These are phyloP conservation scores for Chaetomiaceae sp. DNA, from an alignment of 2,329 filamentous ascomycete genomes.

Conservation along the genomic window DNA sequence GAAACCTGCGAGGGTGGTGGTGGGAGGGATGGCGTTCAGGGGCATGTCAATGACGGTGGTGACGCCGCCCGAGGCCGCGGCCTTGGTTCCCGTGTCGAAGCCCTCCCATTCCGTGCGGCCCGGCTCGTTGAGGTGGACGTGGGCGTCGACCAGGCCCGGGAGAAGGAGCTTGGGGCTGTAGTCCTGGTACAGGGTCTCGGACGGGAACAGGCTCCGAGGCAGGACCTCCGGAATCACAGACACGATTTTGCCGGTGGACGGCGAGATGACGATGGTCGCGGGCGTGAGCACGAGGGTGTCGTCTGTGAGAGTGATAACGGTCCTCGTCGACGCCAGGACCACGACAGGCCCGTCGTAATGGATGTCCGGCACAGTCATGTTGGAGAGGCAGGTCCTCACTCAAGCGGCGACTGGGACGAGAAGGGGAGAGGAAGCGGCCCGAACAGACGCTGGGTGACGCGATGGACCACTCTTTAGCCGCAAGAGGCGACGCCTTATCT, in stretches of 20 bases:
- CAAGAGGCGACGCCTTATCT: neutral
- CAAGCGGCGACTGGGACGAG: neutral
- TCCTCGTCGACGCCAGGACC: slow-evolving; percentile 79
- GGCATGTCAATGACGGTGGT: slow-evolving; percentile 98
- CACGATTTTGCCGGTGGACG: slow-evolving; percentile 76
- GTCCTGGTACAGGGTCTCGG: slow-evolving; percentile 70
- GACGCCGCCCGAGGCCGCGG: slow-evolving; percentile 90
- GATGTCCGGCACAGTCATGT: slow-evolving; percentile 32
- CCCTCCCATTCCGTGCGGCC: slow-evolving; percentile 98
- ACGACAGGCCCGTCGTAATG: slow-evolving; percentile 46
- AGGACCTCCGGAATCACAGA: slow-evolving; percentile 69
- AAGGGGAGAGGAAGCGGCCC: neutral
- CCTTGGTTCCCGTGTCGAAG: slow-evolving; percentile 89
- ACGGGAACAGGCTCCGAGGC: slow-evolving; percentile 69
- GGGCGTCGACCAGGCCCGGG: slow-evolving; percentile 90
- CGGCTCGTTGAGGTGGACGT: slow-evolving; percentile 96
- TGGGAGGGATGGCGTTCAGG: slow-evolving; percentile 92
- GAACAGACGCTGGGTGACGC: neutral
- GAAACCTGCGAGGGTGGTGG: slow-evolving; percentile 79
- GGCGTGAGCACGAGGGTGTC: slow-evolving; percentile 63
- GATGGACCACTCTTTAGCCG: neutral
- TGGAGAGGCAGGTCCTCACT: neutral
- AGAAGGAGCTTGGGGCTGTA: slow-evolving; percentile 81
- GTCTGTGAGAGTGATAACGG: slow-evolving; percentile 69
- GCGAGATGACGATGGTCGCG: slow-evolving; percentile 78